A percentile compares a stretch with the other conserved stretches of the same genome.
Evolutionary conservation across 345 rosid genomes (phyloP).

Genomic region (Geranium rotundifolium): DNA sequence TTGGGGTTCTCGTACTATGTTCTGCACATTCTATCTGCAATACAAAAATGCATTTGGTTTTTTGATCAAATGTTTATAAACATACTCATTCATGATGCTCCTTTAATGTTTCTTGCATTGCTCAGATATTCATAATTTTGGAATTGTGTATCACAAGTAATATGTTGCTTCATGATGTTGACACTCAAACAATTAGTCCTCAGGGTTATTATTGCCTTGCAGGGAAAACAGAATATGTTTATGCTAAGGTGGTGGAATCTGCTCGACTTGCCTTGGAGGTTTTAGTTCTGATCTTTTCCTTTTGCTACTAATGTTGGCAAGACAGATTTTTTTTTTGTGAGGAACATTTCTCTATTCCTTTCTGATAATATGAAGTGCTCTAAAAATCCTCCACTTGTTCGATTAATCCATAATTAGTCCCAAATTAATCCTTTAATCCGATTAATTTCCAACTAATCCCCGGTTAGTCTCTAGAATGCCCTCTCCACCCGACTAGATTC

Average conservation of each 20-base stretch:
- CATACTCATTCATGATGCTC: background rate
- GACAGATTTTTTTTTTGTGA: background rate
- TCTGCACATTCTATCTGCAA: background rate
- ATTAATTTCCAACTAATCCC: too few species aligned
- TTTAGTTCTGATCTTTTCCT: constrained; percentile 18
- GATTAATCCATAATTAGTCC: too few species aligned
- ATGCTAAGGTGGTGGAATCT: constrained; percentile 54
- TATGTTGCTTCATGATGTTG: background rate
- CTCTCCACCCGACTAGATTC: too few species aligned
- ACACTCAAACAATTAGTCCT: too few species aligned
- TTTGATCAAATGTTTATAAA: background rate
- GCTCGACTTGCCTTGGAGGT: constrained; percentile 75
- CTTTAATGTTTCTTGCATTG: background rate
- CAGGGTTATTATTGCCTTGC: constrained; percentile 9
- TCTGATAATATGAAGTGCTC: background rate
- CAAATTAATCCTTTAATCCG: too few species aligned
- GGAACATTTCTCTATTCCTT: background rate
- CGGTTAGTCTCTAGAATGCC: too few species aligned
- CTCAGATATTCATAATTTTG: background rate
- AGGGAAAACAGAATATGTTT: constrained; percentile 87
- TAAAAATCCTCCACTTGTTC: too few species aligned
- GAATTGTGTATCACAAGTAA: background rate
- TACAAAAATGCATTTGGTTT: background rate
- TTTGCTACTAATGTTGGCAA: constrained; percentile 3
- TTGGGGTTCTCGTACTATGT: background rate